Evolutionary conservation across 2,329 filamentous ascomycete genomes (phyloP).

Genomic region (Cytospora leucostoma): DNA sequence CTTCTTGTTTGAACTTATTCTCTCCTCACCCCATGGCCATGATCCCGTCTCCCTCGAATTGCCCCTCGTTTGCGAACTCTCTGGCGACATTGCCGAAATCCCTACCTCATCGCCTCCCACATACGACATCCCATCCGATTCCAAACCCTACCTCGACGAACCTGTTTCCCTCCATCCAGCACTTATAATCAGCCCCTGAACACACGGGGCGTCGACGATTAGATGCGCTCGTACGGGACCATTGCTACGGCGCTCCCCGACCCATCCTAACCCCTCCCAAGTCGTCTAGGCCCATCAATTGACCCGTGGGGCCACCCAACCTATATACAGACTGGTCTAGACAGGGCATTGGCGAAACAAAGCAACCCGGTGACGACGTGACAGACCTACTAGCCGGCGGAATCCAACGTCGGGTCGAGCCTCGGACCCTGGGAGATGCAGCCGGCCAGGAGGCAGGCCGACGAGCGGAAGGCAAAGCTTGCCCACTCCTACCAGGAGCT

Average conservation of each 20-base stretch:
- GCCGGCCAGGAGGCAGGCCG: conserved; percentile 21
- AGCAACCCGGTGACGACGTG: no score
- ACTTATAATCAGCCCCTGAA: conserved; percentile 11
- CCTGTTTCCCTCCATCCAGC: not conserved
- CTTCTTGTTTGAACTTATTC: not conserved
- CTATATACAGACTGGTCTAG: not conserved
- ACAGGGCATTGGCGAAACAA: conserved; percentile 8
- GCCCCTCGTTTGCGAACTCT: conserved; percentile 7
- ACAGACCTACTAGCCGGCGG: conserved; percentile 8
- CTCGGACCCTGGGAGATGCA: conserved; percentile 23
- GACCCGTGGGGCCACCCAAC: not conserved
- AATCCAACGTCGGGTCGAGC: conserved; percentile 19
- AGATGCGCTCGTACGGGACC: conserved; percentile 11
- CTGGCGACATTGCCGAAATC: not conserved
- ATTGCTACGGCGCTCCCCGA: conserved; percentile 5
- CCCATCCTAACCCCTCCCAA: conserved; percentile 8
- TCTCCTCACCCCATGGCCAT: conserved; percentile 4
- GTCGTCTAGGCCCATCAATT: conserved; percentile 12
- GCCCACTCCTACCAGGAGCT: conserved; percentile 95
- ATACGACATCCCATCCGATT: not conserved
- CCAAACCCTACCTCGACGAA: not conserved
- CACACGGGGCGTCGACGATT: conserved; percentile 11
- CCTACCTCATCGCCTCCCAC: not conserved
- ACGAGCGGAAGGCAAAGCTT: conserved; percentile 60
- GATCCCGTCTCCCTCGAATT: conserved; percentile 7